phyloP scores from a whole-genome alignment of 106 monocot genomes.

The Dioscorea alata region DNA sequence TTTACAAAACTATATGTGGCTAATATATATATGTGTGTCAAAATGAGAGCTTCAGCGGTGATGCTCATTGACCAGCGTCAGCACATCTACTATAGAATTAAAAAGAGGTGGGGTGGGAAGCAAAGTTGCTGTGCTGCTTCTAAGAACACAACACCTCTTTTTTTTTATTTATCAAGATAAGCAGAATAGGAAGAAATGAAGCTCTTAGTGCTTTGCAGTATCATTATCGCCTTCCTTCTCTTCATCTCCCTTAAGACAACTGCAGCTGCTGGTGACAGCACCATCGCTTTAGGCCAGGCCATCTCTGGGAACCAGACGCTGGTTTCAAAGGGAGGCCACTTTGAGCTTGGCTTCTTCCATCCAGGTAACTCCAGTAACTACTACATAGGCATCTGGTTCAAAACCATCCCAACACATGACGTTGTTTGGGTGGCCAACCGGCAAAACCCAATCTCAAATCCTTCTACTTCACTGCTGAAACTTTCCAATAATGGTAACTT shows the following conservation, averaged over 20 bases:
- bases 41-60: too few species aligned
- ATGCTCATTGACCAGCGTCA: too few species aligned
- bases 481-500: conserved; percentile 1
- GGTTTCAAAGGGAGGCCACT: not conserved
- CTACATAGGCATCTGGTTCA: conserved; percentile 2
- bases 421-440: not conserved
- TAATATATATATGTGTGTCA: too few species aligned
- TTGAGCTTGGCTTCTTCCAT: not conserved
- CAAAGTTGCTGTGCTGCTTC: too few species aligned
- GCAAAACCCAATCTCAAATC: not conserved
- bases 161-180: too few species aligned
- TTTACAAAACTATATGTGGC: too few species aligned
- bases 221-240: not conserved
- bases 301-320: not conserved
- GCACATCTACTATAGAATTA: too few species aligned
- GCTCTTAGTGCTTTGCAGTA: too few species aligned
- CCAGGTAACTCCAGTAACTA: not conserved
- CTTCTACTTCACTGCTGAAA: not conserved
- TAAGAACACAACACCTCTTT: too few species aligned
- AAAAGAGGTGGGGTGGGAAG: too few species aligned
- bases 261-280: not conserved
- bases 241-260: not conserved
- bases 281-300: not conserved
- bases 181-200: too few species aligned
- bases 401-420: not conserved